phyloP scores from a whole-genome alignment of 140 eudicot genomes.

The Ambrosia hybrid region DNA sequence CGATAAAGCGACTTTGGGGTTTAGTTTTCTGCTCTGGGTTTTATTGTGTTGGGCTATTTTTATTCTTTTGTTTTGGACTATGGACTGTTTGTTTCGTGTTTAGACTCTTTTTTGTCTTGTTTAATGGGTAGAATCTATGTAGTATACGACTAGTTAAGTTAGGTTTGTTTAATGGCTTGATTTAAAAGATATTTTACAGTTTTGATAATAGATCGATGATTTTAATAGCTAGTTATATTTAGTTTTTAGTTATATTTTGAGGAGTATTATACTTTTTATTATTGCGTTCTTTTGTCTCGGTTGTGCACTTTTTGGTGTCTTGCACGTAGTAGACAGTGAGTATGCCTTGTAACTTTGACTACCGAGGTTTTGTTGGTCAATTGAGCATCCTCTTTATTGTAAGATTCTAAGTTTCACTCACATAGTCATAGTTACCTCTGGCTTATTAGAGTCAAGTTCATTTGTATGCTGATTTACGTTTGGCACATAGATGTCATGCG shows the following conservation, averaged over 20 bases:
- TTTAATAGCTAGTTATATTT: neutral
- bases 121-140: neutral
- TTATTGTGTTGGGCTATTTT: neutral
- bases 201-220: neutral
- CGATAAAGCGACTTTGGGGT: neutral
- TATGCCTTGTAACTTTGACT: neutral
- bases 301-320: neutral
- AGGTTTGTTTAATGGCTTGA: neutral
- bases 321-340: neutral
- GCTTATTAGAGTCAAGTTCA: conserved; percentile 8
- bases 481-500: neutral
- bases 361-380: neutral
- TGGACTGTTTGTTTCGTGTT: neutral
- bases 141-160: neutral
- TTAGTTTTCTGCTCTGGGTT: neutral
- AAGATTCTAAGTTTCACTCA: conserved; percentile 7
- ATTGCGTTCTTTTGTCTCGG: neutral
- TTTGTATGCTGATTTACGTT: neutral
- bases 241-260: neutral
- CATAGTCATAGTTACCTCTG: conserved; percentile 1
- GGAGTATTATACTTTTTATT: neutral
- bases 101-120: neutral
- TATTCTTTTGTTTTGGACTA: neutral
- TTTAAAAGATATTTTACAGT: neutral
- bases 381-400: neutral